Evolutionary conservation across 139 green algal species (phyloP), one percentile per base, ranked within the genome.

Genomic region (Tetratostichococcus sp.): DNA sequence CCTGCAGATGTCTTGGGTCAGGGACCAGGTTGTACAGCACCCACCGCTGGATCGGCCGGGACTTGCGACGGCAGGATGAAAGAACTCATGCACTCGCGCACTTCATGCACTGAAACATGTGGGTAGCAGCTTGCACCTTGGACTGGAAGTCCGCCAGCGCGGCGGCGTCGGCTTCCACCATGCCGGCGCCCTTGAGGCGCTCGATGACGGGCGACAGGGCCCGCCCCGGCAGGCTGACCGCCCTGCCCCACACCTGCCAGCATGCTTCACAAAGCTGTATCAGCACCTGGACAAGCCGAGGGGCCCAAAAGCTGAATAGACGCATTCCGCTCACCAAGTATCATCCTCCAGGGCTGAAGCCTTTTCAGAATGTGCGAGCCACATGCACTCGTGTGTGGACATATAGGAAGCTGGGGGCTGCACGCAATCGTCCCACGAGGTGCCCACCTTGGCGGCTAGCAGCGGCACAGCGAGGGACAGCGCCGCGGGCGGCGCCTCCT

Each of bases 391-490:
- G n/a, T n/a, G n/a, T n/a, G n/a, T n/a, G n/a, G n/a, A n/a, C n/a
- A n/a, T n/a, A n/a, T n/a, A n/a, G n/a, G n/a, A n/a, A n/a, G n/a
- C n/a, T n/a, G 2, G 28, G 35, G 19, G 28, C 62, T 1, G 26
- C 62, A 34, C 34, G n/a, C 62, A 32, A 68, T 68, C 19, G 28
- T 19, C 28, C 69, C 79, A 69, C 5, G 22, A 30, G 22, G 14
- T 25, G 4, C 35, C 71, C 14, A 86, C 83, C 74, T 81, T 81
- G 17, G 82, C 72, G 26, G 87, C 75, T 22, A 96, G 80, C 67
- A 93, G 70, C 14, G 92, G 84, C 59, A 96, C 86, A 34, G 79
- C 80, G 31, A 94, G 73, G 1, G 89, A 82, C 42, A 97, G 86
- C 0, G 83, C 81, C 0, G 83, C 79, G 17, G 91, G 79, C 26